phyloP scores from a whole-genome alignment of 2,329 filamentous ascomycete species.

The Amylocarpus encephaloides region DNA sequence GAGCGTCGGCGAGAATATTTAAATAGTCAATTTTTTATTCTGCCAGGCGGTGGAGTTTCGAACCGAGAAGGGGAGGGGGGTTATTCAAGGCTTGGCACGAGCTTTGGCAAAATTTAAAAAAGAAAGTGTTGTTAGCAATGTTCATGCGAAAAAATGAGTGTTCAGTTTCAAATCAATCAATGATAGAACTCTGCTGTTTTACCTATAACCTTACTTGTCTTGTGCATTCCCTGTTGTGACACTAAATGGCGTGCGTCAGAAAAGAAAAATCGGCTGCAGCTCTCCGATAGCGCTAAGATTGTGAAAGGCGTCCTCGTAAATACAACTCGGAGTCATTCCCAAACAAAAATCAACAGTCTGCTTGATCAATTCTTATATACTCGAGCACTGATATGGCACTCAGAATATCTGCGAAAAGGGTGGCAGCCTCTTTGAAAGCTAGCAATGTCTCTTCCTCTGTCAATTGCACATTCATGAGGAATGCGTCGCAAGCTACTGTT shows the following conservation, averaged over 20 bases:
- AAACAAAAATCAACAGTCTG: neutral
- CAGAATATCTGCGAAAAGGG: conserved; percentile 28
- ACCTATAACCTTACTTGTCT: too few species aligned
- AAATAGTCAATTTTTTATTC: neutral
- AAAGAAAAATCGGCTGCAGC: conserved; percentile 11
- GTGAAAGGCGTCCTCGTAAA: neutral
- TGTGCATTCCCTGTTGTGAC: neutral
- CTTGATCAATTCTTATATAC: neutral
- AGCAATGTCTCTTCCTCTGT: conserved; percentile 17
- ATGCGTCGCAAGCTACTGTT: conserved; percentile 31
- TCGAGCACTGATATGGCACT: conserved; percentile 21
- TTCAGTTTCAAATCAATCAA: too few species aligned
- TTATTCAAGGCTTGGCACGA: too few species aligned
- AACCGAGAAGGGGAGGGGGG: too few species aligned
- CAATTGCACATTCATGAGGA: conserved; percentile 24
- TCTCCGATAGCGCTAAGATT: conserved; percentile 26
- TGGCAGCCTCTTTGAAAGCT: conserved; percentile 23
- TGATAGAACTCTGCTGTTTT: too few species aligned
- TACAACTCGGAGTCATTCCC: conserved; percentile 23
- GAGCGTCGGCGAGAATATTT: neutral
- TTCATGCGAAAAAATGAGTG: too few species aligned
- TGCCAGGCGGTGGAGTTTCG: neutral
- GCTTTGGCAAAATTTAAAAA: too few species aligned
- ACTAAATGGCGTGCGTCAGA: neutral
- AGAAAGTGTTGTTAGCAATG: too few species aligned